A percentile compares a stretch with the other conserved stretches of the same genome.
Conservation (phyloP, 2,329 filamentous ascomycete genomes). For the Beauveria asiatica region DNA sequence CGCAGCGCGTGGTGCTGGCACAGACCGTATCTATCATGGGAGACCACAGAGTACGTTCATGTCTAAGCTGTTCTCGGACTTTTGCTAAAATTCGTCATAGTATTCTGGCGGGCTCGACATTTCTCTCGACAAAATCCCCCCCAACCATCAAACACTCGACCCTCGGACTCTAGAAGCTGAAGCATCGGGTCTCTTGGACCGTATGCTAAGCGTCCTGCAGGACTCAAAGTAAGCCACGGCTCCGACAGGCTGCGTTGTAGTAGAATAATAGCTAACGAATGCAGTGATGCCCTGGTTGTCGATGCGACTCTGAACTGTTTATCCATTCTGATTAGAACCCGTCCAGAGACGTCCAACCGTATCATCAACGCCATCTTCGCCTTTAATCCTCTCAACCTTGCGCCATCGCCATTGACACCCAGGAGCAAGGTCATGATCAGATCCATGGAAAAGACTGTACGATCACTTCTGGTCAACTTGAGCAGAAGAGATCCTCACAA, state of each 20-base stretch:
- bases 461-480: conserved; percentile 74
- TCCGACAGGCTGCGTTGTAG: conserved; percentile 1
- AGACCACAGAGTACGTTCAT: conserved; percentile 66
- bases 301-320: conserved; percentile 89
- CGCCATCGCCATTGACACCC: conserved; percentile 66
- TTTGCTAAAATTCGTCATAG: conserved; percentile 24
- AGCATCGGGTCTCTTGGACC: conserved; percentile 80
- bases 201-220: conserved; percentile 76
- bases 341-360: conserved; percentile 73
- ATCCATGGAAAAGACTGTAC: conserved; percentile 91
- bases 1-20: conserved; percentile 83
- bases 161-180: conserved; percentile 83
- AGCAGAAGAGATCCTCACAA: conserved; percentile 80
- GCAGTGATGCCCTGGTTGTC: conserved; percentile 76
- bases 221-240: conserved; percentile 61
- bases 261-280: conserved; percentile 15
- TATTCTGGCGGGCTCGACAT: conserved; percentile 56
- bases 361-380: conserved; percentile 78
- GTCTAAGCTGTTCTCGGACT: background rate
- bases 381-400: conserved; percentile 84
- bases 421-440: conserved; percentile 74
- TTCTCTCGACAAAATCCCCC: conserved; percentile 76
- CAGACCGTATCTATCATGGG: conserved; percentile 77
- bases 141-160: conserved; percentile 72
- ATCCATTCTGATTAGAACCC: conserved; percentile 70